Percentiles rank a stretch among this genome's conserved stretches.
Evolutionary conservation across 1,284 basidiomycete species (phyloP).

Genomic region (Sparassis latifolia): DNA sequence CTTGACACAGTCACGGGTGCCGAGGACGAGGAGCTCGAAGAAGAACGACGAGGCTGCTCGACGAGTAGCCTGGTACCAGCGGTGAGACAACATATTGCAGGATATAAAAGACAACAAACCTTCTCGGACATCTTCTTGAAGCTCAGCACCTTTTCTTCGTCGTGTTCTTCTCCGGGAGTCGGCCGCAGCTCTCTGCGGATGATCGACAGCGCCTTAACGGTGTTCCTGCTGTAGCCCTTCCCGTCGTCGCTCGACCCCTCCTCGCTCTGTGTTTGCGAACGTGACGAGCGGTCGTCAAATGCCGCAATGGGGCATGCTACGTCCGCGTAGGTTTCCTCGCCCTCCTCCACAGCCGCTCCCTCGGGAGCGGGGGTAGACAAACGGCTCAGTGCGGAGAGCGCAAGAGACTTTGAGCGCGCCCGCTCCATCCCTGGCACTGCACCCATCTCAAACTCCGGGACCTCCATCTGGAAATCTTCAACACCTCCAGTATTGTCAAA

Average conservation of each 20-base stretch:
- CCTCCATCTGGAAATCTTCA: conserved; percentile 65
- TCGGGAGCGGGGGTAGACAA: conserved; percentile 58
- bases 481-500: conserved; percentile 41
- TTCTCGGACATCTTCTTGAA: conserved; percentile 73
- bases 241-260: conserved; percentile 46
- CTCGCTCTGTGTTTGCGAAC: conserved; percentile 41
- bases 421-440: conserved; percentile 27
- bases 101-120: conserved; percentile 33
- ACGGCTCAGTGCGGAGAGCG: conserved; percentile 53
- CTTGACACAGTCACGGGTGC: conserved; percentile 86
- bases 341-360: conserved; percentile 49
- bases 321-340: conserved; percentile 60
- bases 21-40: conserved; percentile 93
- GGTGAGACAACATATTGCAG: conserved; percentile 1
- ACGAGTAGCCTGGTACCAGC: conserved; percentile 61
- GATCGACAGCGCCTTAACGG: conserved; percentile 82
- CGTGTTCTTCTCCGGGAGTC: conserved; percentile 34
- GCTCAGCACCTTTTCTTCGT: conserved; percentile 55
- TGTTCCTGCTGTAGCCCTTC: conserved; percentile 85
- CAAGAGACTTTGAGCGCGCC: conserved; percentile 34
- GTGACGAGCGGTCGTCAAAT: conserved; percentile 66
- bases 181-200: conserved; percentile 74
- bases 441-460: conserved; percentile 27
- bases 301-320: conserved; percentile 72
- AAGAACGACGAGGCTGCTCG: conserved; percentile 94